Conservation (phyloP, 441 rosid genomes). For the Melastoma candidum region DNA sequence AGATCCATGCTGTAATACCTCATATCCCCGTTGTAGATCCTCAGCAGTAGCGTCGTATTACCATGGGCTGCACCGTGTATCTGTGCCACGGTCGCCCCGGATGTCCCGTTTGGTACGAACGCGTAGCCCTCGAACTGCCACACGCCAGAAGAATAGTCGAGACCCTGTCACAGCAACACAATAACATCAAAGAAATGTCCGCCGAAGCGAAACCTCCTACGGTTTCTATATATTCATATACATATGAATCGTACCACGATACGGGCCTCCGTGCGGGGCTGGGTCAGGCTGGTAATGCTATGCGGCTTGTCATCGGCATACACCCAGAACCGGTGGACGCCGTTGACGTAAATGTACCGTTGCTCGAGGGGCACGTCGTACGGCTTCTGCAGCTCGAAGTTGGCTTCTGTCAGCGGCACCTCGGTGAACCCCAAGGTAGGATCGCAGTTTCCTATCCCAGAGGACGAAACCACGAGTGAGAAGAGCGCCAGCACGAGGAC, state of each 20-base stretch:
- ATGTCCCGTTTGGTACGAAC: constrained; percentile 5
- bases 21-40: constrained; percentile 14
- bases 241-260: background rate
- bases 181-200: background rate
- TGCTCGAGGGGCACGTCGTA: constrained; percentile 19
- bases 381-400: constrained; percentile 29
- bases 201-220: background rate
- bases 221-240: background rate
- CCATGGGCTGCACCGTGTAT: constrained; percentile 18
- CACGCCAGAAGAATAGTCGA: background rate
- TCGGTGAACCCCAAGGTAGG: constrained; percentile 26
- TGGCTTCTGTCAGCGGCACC: constrained; percentile 22
- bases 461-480: too few relatives aligned
- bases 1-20: constrained; percentile 13
- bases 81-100: constrained; percentile 13
- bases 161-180: background rate
- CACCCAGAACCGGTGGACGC: constrained; percentile 26
- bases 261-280: constrained; percentile 11
- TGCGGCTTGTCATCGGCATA: constrained; percentile 13
- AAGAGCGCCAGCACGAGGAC: too few relatives aligned
- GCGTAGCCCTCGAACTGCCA: constrained; percentile 12
- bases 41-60: constrained; percentile 16
- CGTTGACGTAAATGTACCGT: constrained; percentile 24
- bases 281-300: constrained; percentile 6
- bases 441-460: constrained; percentile 6